Evolutionary conservation across 352 stramenopile genomes (phyloP).

Genomic region (Phytophthora colocasiae): DNA sequence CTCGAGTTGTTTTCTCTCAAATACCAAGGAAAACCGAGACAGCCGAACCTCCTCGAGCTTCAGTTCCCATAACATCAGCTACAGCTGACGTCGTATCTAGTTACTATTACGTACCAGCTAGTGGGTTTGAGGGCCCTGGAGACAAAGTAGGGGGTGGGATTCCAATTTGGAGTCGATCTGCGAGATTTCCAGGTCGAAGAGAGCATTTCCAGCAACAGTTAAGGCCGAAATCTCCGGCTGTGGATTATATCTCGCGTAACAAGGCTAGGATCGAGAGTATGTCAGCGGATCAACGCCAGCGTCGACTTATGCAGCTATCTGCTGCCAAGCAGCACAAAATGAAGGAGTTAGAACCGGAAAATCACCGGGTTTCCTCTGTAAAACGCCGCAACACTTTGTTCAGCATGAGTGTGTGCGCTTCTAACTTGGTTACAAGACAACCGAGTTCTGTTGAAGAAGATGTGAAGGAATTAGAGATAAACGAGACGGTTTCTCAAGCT

Average conservation of each 20-base stretch:
- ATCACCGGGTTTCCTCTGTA: slow-evolving; percentile 11
- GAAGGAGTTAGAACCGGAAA: background rate
- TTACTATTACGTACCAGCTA: slow-evolving; percentile 64
- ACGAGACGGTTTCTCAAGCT: slow-evolving; percentile 24
- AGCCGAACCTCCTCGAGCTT: slow-evolving; percentile 29
- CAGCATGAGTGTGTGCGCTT: background rate
- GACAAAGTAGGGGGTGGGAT: slow-evolving; percentile 37
- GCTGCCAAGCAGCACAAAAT: slow-evolving; percentile 3
- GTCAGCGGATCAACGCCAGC: slow-evolving; percentile 33
- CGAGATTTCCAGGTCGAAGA: slow-evolving; percentile 40
- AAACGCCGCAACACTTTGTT: slow-evolving; percentile 50
- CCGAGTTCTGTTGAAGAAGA: slow-evolving; percentile 3
- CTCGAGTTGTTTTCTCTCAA: slow-evolving; percentile 61
- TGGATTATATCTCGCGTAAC: slow-evolving; percentile 46
- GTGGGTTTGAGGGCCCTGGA: slow-evolving; percentile 37
- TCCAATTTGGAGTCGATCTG: slow-evolving; percentile 50
- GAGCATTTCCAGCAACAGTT: slow-evolving; percentile 19
- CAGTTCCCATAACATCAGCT: slow-evolving; percentile 21
- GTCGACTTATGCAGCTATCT: slow-evolving; percentile 11
- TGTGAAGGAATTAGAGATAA: background rate
- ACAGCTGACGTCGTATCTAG: slow-evolving; percentile 63
- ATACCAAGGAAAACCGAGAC: slow-evolving; percentile 47
- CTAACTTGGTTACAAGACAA: background rate
- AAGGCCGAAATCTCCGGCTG: slow-evolving; percentile 3
- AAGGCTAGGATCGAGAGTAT: slow-evolving; percentile 36